A percentile compares a stretch with the other conserved stretches of the same genome.
These are phyloP conservation scores for Boletus subluridellus DNA, from an alignment of 1,284 basidiomycete species.

Conservation along the genomic window DNA sequence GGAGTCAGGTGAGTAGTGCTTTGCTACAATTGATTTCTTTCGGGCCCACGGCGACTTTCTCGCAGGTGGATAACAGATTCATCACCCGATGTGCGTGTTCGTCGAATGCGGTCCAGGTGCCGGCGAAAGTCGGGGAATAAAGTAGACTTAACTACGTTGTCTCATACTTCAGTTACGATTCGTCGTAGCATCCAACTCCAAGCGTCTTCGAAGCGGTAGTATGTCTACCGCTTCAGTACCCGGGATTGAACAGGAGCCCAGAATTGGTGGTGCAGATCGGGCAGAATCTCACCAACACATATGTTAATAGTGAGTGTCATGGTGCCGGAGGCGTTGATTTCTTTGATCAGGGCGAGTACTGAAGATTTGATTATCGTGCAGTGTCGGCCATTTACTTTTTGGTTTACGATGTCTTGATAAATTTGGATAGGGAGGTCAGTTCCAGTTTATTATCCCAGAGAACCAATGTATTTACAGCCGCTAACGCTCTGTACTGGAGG, in stretches of 20 bases:
- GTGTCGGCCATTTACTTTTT: constrained; percentile 4
- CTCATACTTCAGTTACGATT: neutral
- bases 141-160: neutral
- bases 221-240: neutral
- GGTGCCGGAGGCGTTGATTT: neutral
- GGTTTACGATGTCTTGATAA: constrained; percentile 7
- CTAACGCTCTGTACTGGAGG: neutral
- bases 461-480: too few species aligned
- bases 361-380: neutral
- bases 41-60: neutral
- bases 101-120: neutral
- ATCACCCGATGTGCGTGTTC: neutral
- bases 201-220: too few species aligned
- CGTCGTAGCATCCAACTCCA: neutral
- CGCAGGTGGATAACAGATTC: neutral
- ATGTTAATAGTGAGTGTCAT: constrained; percentile 3
- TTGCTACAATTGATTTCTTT: too few species aligned
- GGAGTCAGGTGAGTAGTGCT: neutral
- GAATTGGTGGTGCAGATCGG: neutral
- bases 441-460: neutral
- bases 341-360: neutral
- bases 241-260: neutral
- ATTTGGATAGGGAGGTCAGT: constrained; percentile 9
- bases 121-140: neutral
- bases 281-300: constrained; percentile 3